phyloP scores from a whole-genome alignment of 2,329 filamentous ascomycete genomes.

The Helotiales sp. region DNA sequence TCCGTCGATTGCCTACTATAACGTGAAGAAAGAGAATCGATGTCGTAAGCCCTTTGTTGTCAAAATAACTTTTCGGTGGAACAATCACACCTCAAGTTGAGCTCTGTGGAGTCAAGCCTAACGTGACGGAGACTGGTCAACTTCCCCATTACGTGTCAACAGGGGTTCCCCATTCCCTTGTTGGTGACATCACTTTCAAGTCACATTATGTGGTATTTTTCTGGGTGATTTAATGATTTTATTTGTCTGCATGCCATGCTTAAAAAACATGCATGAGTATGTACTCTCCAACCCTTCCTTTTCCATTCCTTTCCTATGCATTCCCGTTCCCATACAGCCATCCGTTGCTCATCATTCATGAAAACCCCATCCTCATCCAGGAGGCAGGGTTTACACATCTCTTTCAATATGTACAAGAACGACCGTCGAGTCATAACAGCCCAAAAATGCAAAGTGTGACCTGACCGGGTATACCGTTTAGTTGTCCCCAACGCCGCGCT shows the following conservation, averaged over 20 bases:
- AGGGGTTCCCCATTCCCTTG: too few species aligned
- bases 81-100: too few species aligned
- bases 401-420: conserved; percentile 1
- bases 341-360: neutral
- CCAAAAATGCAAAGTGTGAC: neutral
- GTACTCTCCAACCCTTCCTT: neutral
- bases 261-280: neutral
- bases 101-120: too few species aligned
- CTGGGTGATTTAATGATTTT: neutral
- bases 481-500: neutral
- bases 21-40: too few species aligned
- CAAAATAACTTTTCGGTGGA: too few species aligned
- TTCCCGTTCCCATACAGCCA: neutral
- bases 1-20: too few species aligned
- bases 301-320: neutral
- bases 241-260: neutral
- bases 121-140: too few species aligned
- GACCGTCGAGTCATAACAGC: neutral
- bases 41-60: too few species aligned
- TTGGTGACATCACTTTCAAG: neutral
- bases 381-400: neutral
- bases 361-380: conserved; percentile 4
- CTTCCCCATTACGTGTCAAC: too few species aligned
- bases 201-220: neutral
- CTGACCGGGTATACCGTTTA: neutral